Percentiles rank a stretch among this genome's conserved stretches.
Evolutionary conservation across 148 eudicot genomes (phyloP).

Genomic region (Nepenthes mirabilis): DNA sequence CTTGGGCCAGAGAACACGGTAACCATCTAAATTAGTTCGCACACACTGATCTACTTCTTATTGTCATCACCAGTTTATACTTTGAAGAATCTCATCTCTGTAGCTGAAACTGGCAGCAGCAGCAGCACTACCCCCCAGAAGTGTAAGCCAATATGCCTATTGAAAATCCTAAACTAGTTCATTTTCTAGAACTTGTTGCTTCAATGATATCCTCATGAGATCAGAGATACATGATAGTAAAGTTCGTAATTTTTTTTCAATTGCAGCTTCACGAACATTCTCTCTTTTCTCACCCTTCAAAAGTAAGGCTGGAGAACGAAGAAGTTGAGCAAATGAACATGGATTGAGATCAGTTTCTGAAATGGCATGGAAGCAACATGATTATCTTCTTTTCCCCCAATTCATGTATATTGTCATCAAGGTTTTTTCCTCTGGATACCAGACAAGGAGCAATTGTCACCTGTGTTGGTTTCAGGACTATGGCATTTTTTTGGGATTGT

Average conservation of each 20-base stretch:
- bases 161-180: not conserved
- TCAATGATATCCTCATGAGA: not conserved
- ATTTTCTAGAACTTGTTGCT: not conserved
- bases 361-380: too few relatives aligned
- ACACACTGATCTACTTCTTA: conserved; percentile 8
- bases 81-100: conserved; percentile 65
- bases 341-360: not conserved
- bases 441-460: too few relatives aligned
- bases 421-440: too few relatives aligned
- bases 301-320: conserved; percentile 55
- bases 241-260: not conserved
- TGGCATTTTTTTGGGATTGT: too few relatives aligned
- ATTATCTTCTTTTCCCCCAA: too few relatives aligned
- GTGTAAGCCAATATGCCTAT: conserved; percentile 31
- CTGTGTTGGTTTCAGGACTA: too few relatives aligned
- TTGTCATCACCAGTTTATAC: conserved; percentile 37
- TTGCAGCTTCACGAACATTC: conserved; percentile 77
- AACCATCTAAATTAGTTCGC: not conserved
- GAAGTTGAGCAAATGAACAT: conserved; percentile 33
- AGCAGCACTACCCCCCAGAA: conserved; percentile 43
- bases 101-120: conserved; percentile 40
- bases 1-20: not conserved
- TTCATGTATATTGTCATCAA: too few relatives aligned
- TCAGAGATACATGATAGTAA: not conserved
- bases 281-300: conserved; percentile 77